Conservation (phyloP, 345 rosid genomes). For the Brassica cretica region DNA sequence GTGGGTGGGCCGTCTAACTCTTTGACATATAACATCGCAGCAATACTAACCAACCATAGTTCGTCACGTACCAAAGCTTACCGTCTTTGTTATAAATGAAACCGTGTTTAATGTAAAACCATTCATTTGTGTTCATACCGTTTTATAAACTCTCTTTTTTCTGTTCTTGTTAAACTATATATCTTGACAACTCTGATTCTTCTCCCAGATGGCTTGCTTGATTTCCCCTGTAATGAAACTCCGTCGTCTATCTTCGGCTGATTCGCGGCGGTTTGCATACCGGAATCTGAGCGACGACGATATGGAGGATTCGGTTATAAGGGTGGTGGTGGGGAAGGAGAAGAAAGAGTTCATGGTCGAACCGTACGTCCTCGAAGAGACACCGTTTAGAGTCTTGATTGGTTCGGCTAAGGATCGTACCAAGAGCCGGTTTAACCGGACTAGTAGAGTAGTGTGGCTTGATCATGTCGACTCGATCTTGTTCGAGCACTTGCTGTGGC, state of each 20-base stretch:
- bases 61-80: conserved; percentile 9
- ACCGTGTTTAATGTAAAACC: conserved; percentile 14
- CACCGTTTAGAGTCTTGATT: conserved; percentile 64
- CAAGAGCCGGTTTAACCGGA: conserved; percentile 13
- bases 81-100: not conserved
- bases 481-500: conserved; percentile 94
- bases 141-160: not conserved
- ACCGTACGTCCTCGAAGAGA: conserved; percentile 60
- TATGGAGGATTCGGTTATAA: conserved; percentile 41
- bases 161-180: not conserved
- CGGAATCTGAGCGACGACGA: conserved; percentile 35
- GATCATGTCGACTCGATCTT: conserved; percentile 74
- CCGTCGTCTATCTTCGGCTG: conserved; percentile 42
- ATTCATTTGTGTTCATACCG: conserved; percentile 14
- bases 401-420: conserved; percentile 35
- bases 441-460: conserved; percentile 49
- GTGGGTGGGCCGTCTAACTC: conserved; percentile 35
- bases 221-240: conserved; percentile 54
- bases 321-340: conserved; percentile 85
- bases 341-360: conserved; percentile 71
- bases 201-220: conserved; percentile 62
- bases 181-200: conserved; percentile 1
- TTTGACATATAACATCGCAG: conserved; percentile 21
- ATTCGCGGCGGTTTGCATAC: conserved; percentile 52
- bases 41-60: not conserved